phyloP scores from a whole-genome alignment of 2,329 filamentous ascomycete species.

The Fusarium duplospermum region DNA sequence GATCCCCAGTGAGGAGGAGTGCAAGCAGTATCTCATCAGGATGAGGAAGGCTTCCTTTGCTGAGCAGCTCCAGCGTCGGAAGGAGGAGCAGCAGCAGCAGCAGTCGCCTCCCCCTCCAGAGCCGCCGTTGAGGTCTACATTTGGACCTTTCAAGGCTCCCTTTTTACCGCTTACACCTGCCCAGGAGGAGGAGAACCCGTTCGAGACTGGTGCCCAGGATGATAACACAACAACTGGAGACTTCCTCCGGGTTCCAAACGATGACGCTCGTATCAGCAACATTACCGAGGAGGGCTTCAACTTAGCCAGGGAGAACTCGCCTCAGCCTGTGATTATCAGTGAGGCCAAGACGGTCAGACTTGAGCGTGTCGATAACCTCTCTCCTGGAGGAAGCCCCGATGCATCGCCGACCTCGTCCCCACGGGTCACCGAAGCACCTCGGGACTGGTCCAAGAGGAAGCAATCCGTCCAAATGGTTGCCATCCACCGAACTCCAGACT shows the following conservation, averaged over 20 bases:
- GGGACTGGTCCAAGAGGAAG: conserved; percentile 21
- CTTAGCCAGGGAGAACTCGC: conserved; percentile 20
- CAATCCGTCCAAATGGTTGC: conserved; percentile 20
- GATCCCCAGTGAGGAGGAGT: conserved; percentile 41
- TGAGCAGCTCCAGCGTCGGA: conserved; percentile 20
- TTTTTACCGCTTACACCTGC: conserved; percentile 31
- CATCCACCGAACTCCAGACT: background rate
- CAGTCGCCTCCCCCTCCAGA: conserved; percentile 5
- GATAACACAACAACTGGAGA: background rate
- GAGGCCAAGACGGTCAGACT: conserved; percentile 36
- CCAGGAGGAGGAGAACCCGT: conserved; percentile 21
- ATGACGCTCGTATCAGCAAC: conserved; percentile 21
- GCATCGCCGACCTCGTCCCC: conserved; percentile 30
- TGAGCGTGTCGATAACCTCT: conserved; percentile 33
- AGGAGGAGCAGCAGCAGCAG: conserved; percentile 15
- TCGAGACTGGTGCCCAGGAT: conserved; percentile 1
- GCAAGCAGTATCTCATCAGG: conserved; percentile 23
- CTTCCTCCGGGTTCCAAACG: background rate
- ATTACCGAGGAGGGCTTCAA: conserved; percentile 19
- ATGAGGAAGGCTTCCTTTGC: conserved; percentile 32
- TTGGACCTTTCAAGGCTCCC: conserved; percentile 21
- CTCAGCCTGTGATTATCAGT: conserved; percentile 29
- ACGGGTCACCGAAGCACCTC: conserved; percentile 10
- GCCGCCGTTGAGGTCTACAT: conserved; percentile 27
- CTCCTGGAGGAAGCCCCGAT: conserved; percentile 9